Evolutionary conservation across 2,329 filamentous ascomycete species (phyloP), one percentile per base, ranked within the genome.

Genomic region (Cladosporium sp.): DNA sequence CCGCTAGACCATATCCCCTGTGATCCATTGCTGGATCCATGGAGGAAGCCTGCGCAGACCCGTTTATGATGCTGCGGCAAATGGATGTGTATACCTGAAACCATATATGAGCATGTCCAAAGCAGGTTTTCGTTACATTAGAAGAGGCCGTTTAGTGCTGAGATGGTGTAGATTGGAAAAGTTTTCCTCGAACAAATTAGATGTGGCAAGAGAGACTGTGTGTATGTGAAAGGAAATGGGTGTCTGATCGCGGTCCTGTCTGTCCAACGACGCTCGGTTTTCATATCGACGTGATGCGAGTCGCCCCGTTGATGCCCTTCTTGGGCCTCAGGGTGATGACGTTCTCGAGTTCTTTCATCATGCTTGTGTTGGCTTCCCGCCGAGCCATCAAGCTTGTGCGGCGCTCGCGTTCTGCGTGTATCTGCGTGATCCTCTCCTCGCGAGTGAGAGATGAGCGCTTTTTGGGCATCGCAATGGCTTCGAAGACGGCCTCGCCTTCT

Each of bases 321-420:
- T 60, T 63, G 17, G 66, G 67, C 28, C 68, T 58, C 32, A 72
- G 55, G 32, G 67, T 71, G 55, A 97, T 95, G 60, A 99, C 85
- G 61, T 90, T 93, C 76, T 97, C 91, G 58, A 99, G 80, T 75
- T 99, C 94, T 62, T 88, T 86, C 62, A 99, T 81, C 90, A 99
- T 96, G 65, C 88, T 90, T 42, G 86, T 89, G 62, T 86, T 95
- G 10, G 90, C 88, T 61, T 97, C 91, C 44, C 85, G 78, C 68
- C 88, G 88, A 65, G 92, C 89, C 56, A 86, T 84, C 39, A 86
- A 78, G 39, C 84, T 79, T 19, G 88, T 87, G 69, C 90, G 89
- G 61, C 83, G 84, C 55, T 85, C 86, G 58, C 93, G 83, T 44
- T 97, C 93, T 69, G 96, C 92, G 66, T 89, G 88, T 78, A 97